Conservation (phyloP, 2,329 filamentous ascomycete species). For the Paracoccidioides brasiliensis region DNA sequence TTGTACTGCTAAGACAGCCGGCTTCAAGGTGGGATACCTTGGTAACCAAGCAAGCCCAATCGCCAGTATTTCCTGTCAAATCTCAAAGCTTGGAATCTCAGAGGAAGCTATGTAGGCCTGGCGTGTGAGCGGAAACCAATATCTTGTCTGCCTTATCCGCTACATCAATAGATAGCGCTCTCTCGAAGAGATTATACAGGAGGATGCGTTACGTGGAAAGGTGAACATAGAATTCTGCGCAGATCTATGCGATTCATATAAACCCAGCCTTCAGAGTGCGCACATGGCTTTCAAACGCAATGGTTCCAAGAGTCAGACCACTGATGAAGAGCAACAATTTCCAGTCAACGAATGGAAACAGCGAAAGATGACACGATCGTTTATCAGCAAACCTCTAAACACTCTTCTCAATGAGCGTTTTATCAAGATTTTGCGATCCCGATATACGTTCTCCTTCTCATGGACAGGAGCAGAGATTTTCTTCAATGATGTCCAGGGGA, state of each 20-base stretch:
- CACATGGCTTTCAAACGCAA: slow-evolving; percentile 35
- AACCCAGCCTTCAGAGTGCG: slow-evolving; percentile 49
- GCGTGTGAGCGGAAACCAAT: slow-evolving; percentile 53
- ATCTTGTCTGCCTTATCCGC: slow-evolving; percentile 59
- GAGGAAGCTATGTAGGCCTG: slow-evolving; percentile 65
- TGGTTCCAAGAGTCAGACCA: not conserved
- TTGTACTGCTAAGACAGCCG: slow-evolving; percentile 45
- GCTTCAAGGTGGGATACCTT: slow-evolving; percentile 56
- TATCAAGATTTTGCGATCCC: slow-evolving; percentile 47
- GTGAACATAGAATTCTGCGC: slow-evolving; percentile 47
- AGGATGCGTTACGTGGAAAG: slow-evolving; percentile 25
- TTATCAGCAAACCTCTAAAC: slow-evolving; percentile 61
- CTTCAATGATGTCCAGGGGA: slow-evolving; percentile 37
- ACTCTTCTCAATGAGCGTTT: slow-evolving; percentile 55
- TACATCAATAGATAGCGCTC: slow-evolving; percentile 50
- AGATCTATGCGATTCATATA: slow-evolving; percentile 58
- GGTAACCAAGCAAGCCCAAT: slow-evolving; percentile 39
- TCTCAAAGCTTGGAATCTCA: slow-evolving; percentile 58
- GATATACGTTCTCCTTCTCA: slow-evolving; percentile 38
- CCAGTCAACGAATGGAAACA: not conserved
- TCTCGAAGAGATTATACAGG: slow-evolving; percentile 41
- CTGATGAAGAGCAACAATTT: not conserved
- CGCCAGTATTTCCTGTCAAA: slow-evolving; percentile 55
- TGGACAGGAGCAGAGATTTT: slow-evolving; percentile 58
- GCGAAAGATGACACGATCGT: slow-evolving; percentile 40